A percentile compares a stretch with the other conserved stretches of the same genome.
Conservation (phyloP, 192 early-diverging fungal genomes). For the Gryganskiella cystojenkinii region DNA sequence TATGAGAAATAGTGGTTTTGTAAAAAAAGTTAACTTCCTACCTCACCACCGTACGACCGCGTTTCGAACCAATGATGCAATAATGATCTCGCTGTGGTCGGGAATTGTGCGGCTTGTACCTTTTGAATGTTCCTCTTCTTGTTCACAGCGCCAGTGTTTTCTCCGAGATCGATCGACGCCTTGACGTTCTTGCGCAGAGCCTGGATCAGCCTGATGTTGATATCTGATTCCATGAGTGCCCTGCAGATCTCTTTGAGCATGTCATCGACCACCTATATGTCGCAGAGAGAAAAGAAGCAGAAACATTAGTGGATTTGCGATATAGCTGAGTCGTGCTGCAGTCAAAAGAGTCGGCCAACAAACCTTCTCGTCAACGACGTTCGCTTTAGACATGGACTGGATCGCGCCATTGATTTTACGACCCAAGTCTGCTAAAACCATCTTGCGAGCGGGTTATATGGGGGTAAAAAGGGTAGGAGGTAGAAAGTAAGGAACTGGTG, state of each 20-base stretch:
- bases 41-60: too few species aligned
- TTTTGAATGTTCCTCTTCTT: slow-evolving; percentile 90
- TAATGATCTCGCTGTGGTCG: not conserved
- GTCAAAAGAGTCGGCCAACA: not conserved
- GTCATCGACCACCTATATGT: slow-evolving; percentile 72
- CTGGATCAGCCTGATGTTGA: slow-evolving; percentile 89
- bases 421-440: slow-evolving; percentile 94
- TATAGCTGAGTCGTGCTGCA: not conserved
- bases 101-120: slow-evolving; percentile 21
- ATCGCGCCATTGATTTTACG: slow-evolving; percentile 88
- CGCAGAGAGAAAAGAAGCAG: not conserved
- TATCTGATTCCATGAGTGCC: slow-evolving; percentile 91
- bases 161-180: slow-evolving; percentile 82
- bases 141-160: slow-evolving; percentile 83
- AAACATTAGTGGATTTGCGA: not conserved
- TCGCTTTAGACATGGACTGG: slow-evolving; percentile 77
- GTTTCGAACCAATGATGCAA: too few species aligned
- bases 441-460: slow-evolving; percentile 42
- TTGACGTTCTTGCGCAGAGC: slow-evolving; percentile 89
- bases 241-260: slow-evolving; percentile 87
- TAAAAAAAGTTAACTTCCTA: not conserved
- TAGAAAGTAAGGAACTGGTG: not conserved
- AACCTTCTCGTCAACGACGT: slow-evolving; percentile 92
- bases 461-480: not conserved
- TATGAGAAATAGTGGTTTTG: slow-evolving; percentile 9